Base-by-base conservation (phyloP, 2,329 filamentous ascomycete species). In the Incumbomyces lentus region DNA sequence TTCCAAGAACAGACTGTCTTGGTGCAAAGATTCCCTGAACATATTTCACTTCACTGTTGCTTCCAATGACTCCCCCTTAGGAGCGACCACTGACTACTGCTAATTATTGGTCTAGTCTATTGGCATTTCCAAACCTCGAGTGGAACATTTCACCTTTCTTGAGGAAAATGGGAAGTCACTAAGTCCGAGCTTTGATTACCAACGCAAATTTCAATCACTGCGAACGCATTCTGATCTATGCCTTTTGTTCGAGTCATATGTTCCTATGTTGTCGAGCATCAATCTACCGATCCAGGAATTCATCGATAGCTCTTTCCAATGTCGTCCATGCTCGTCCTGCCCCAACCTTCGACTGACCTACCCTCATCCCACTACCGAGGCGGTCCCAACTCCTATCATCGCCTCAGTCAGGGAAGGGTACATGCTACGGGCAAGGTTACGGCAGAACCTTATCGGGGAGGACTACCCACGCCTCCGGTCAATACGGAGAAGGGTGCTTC, bases 21-120 rank as follows among this genome's bases (percentile, higher is more conserved):
- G 40, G 26, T 30, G 16, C n/a, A 14, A 12, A 36, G 33, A 13
- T 26, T 36, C 46, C 32, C 36, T n/a, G 32, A 40, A 40, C 46
- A 48, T 26, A 37, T 43, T 34, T 38, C 33, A 48, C 33, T 37
- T 35, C 30, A 31, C 37, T 43, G 46, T 26, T 26, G 22, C 22
- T 26, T 26, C 8, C 22, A 8, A 5, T 26, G 4, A 26, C 22
- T 68, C 62, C 13, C 65, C 65, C 65, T 64, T 68, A 33, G 64
- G 64, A 36, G 59, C 67, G 14, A 39, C 1, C 40, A 40, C 7
- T 14, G 17, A 26, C 16, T 19, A 13, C 22, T 17, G 13, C 31
- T 31, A 32, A 47, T 29, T 19, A 22, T 11, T 19, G 17, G 30
- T 16, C 31, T 38, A n/a, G 39, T 47, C 22, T 37, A 33, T 33